Base-by-base conservation (phyloP, 169 alveolate genomes). In the Eimeria nieschulzi region DNA sequence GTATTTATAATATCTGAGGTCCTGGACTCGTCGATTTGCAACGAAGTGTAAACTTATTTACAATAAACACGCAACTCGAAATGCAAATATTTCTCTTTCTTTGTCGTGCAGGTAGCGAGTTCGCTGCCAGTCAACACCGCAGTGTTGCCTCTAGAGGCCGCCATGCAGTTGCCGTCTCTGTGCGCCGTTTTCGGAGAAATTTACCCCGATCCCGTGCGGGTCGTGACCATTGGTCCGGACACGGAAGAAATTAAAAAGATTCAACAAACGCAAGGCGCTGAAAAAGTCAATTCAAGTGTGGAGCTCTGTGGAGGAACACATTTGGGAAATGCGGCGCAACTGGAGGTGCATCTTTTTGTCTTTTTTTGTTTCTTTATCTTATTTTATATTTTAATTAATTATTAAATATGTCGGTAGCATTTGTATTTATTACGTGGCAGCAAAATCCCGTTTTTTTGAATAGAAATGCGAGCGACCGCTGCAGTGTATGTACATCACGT, bases 251-350 rank as follows among this genome's bases (percentile, higher is more conserved):
- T 95, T 33, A 66, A 94, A 78, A 25, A 51, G 13, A 82, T 82
- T 33, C 75, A 63, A 39, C 78, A 9, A 6, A 82, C 90, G 46
- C 90, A 82, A 12, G 90, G 90, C 53, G 90, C 75, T n/a, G 90
- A 82, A 33, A 96, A 95, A 80, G 86, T 90, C 9, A 91, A 90
- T 53, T 84, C 95, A 82, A 96, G 98, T 21, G 95, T 96, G 25
- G 99, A 97, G 85, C 95, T 97, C 55, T 97, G 99, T 92, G 99
- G 99, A 39, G 99, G 99, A 15, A 97, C 99, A 25, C 99, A 97
- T 84, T 95, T 97, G 78, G 94, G 95, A 73, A 96, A 96, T 84
- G 96, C 98, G 15, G 88, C 93, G 12, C 95, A 94, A 26, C 93
- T 96, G 51, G 70, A 92, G 94, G 96, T 90, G 84, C 46, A 54